Evolutionary conservation across 176 grass and related monocot genomes (phyloP).

Genomic region (Phoenix roebelenii): DNA sequence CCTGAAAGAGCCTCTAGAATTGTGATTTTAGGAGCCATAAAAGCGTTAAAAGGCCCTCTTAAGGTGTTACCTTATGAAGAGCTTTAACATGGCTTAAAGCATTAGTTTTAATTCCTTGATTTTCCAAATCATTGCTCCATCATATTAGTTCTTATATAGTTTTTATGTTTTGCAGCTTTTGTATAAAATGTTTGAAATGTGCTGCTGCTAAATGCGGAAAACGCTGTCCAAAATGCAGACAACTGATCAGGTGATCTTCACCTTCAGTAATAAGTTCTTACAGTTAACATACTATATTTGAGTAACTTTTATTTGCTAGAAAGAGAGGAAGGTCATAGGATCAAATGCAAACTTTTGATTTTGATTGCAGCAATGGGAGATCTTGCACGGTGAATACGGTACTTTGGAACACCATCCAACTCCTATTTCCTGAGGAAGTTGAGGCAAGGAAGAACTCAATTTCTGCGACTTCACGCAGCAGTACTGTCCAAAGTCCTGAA

Average conservation of each 20-base stretch:
- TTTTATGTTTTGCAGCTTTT: slow-evolving; percentile 50
- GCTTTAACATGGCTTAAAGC: too few species aligned
- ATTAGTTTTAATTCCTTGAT: too few species aligned
- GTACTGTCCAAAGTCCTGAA: slow-evolving; percentile 1
- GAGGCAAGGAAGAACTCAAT: slow-evolving; percentile 44
- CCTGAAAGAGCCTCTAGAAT: too few species aligned
- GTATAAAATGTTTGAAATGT: slow-evolving; percentile 72
- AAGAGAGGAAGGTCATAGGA: too few species aligned
- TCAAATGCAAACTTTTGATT: too few species aligned
- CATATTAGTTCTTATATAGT: background rate
- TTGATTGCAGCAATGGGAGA: slow-evolving; percentile 61
- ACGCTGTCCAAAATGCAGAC: slow-evolving; percentile 74
- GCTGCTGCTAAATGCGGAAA: slow-evolving; percentile 71
- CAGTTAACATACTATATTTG: too few species aligned
- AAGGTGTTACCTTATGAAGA: too few species aligned
- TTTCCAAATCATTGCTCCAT: background rate
- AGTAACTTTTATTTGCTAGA: too few species aligned
- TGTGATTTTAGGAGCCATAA: too few species aligned
- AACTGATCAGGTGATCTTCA: slow-evolving; percentile 61
- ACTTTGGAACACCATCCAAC: slow-evolving; percentile 92
- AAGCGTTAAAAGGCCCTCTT: too few species aligned
- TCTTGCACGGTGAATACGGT: slow-evolving; percentile 78
- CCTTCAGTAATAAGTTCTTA: background rate
- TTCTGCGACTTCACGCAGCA: slow-evolving; percentile 10
- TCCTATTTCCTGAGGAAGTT: slow-evolving; percentile 69